Conservation (phyloP, 805 yeast genomes). For the Yarrowia sp. region DNA sequence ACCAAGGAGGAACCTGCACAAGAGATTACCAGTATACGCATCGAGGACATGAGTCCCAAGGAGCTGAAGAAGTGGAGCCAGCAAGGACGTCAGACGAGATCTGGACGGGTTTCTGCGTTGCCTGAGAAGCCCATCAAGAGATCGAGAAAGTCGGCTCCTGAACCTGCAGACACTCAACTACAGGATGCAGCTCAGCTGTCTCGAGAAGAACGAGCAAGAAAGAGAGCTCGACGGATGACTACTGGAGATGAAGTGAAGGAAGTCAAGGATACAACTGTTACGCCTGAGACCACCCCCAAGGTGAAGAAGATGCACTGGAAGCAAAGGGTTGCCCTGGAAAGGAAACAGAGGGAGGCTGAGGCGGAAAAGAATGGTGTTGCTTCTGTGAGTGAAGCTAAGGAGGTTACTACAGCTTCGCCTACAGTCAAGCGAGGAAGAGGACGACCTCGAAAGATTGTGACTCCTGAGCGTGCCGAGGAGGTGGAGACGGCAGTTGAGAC, state of each 20-base stretch:
- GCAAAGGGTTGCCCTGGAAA: conserved; percentile 6
- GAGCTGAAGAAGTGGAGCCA: conserved; percentile 28
- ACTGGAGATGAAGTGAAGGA: neutral
- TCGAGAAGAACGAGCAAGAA: neutral
- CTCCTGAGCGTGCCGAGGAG: no score
- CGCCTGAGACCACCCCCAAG: neutral
- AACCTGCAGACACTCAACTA: neutral
- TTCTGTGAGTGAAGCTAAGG: no score
- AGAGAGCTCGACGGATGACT: conserved; percentile 1
- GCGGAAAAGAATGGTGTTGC: no score
- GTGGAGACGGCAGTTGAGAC: no score
- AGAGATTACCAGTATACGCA: conserved; percentile 24
- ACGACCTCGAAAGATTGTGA: neutral
- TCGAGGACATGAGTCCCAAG: conserved; percentile 18
- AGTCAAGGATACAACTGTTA: neutral
- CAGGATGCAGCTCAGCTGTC: neutral
- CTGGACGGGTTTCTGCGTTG: conserved; percentile 1
- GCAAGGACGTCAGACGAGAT: conserved; percentile 3
- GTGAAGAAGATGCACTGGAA: conserved; percentile 20
- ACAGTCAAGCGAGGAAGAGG: neutral
- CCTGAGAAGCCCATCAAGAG: conserved; percentile 1
- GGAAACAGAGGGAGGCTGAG: neutral
- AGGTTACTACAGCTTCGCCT: neutral
- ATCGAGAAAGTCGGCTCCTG: conserved; percentile 14
- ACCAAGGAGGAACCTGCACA: conserved; percentile 26